These are phyloP conservation scores for Sanguinoderma infundibulare DNA, from an alignment of 1,284 basidiomycete genomes.

Conservation along the genomic window DNA sequence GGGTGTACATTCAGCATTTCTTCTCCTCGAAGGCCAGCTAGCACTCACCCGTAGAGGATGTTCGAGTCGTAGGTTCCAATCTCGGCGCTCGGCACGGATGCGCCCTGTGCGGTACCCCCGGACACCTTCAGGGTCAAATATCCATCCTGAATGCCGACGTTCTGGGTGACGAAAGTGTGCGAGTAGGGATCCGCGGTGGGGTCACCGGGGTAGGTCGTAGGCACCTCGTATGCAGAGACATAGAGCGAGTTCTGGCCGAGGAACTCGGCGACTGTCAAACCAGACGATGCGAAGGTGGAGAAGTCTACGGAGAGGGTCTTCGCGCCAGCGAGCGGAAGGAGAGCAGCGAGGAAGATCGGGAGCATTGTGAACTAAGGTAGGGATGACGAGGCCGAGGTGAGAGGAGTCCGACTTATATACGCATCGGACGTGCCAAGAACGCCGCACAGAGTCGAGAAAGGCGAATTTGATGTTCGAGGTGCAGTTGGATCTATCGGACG, in stretches of 20 bases:
- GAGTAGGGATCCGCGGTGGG: not conserved
- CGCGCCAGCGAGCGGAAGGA: not conserved
- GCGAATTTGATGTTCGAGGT: not conserved
- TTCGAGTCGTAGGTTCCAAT: not conserved
- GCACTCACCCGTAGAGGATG: constrained; percentile 1
- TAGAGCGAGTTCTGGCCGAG: constrained; percentile 1
- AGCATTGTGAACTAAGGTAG: not conserved
- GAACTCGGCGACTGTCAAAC: constrained; percentile 2
- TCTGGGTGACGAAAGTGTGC: not conserved
- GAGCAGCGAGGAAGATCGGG: not conserved
- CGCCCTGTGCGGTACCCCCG: not conserved
- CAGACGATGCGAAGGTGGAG: constrained; percentile 2
- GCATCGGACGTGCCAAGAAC: not conserved
- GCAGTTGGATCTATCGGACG: not conserved
- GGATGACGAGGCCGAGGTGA: not conserved
- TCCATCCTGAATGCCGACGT: constrained; percentile 1
- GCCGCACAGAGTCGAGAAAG: not conserved
- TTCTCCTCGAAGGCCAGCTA: not conserved
- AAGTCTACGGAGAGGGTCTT: constrained; percentile 2
- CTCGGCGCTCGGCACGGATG: not conserved
- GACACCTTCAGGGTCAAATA: constrained; percentile 3
- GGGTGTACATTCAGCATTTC: not conserved
- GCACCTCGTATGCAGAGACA: not conserved
- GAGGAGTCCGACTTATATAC: not conserved
- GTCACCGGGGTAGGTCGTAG: not conserved